Conservation (phyloP, 345 rosid species). For the Odontarrhena argentea region DNA sequence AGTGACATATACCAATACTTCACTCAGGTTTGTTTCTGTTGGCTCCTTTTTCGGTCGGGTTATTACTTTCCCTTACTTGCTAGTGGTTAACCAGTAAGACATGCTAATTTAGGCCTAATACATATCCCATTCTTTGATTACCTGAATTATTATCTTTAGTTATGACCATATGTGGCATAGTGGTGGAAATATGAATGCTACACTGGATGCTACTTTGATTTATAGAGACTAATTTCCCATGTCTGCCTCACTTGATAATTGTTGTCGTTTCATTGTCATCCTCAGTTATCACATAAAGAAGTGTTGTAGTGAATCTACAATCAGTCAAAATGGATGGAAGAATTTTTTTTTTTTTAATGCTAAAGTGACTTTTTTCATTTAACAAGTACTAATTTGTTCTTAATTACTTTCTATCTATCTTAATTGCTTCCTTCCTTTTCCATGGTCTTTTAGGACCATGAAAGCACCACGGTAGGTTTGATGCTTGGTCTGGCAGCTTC, state of each 20-base stretch:
- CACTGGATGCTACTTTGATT: constrained; percentile 20
- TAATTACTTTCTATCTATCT: constrained; percentile 14
- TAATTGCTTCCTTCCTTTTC: constrained; percentile 29
- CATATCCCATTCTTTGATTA: background rate
- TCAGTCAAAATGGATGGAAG: constrained; percentile 11
- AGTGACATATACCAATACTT: constrained; percentile 85
- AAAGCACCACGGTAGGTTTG: constrained; percentile 85
- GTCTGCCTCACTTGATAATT: constrained; percentile 20
- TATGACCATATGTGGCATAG: constrained; percentile 9
- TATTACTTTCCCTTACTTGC: constrained; percentile 20
- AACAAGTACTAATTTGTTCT: constrained; percentile 14
- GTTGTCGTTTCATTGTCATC: background rate
- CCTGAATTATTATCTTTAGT: constrained; percentile 1
- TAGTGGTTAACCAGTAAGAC: constrained; percentile 12
- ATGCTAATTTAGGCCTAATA: constrained; percentile 19
- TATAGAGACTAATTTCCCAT: constrained; percentile 23
- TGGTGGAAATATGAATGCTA: constrained; percentile 21
- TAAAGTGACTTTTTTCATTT: constrained; percentile 9
- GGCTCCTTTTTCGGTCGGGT: constrained; percentile 10
- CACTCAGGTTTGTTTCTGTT: constrained; percentile 60
- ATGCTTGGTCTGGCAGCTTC: constrained; percentile 98
- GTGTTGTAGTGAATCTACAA: constrained; percentile 17
- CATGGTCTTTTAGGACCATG: constrained; percentile 69
- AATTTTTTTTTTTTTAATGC: background rate
- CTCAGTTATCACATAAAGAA: constrained; percentile 14